Conservation (phyloP, 345 rosid species). For the Boechera divaricarpa region DNA sequence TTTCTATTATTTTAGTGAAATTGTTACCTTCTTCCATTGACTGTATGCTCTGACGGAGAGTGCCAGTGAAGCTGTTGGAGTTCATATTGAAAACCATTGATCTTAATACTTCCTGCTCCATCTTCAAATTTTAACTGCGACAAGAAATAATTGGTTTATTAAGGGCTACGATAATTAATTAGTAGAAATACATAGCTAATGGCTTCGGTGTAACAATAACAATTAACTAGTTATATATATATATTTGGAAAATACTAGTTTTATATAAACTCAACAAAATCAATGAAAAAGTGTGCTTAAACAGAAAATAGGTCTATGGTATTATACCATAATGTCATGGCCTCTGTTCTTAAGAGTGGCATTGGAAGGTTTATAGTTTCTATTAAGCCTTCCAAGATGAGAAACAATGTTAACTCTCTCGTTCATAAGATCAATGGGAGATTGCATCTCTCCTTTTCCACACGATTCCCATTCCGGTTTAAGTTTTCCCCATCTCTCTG, state of each 20-base stretch:
- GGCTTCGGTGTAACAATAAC: not conserved
- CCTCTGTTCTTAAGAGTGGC: conserved; percentile 83
- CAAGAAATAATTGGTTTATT: not conserved
- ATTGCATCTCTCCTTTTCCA: conserved; percentile 74
- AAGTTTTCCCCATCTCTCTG: conserved; percentile 73
- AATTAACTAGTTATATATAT: not conserved
- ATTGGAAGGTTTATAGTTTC: conserved; percentile 60
- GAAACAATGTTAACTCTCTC: conserved; percentile 62
- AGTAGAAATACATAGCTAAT: not conserved
- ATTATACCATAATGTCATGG: conserved; percentile 80
- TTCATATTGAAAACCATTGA: conserved; percentile 54
- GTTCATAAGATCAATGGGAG: conserved; percentile 74
- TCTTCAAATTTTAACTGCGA: conserved; percentile 51
- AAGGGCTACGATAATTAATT: not conserved
- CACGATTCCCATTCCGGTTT: conserved; percentile 69
- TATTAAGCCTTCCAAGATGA: conserved; percentile 61
- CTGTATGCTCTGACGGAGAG: conserved; percentile 79
- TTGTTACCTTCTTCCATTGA: conserved; percentile 65
- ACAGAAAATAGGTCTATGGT: not conserved
- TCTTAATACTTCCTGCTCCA: conserved; percentile 56
- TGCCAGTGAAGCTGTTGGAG: conserved; percentile 87
- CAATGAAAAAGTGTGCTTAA: not conserved
- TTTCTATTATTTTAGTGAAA: not conserved
- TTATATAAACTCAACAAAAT: not conserved
- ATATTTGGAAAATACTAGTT: too few species aligned